Percentiles rank a stretch among this genome's conserved stretches.
These are phyloP conservation scores for Cytospora paraplurivora DNA, from an alignment of 2,329 filamentous ascomycete species.

Conservation along the genomic window DNA sequence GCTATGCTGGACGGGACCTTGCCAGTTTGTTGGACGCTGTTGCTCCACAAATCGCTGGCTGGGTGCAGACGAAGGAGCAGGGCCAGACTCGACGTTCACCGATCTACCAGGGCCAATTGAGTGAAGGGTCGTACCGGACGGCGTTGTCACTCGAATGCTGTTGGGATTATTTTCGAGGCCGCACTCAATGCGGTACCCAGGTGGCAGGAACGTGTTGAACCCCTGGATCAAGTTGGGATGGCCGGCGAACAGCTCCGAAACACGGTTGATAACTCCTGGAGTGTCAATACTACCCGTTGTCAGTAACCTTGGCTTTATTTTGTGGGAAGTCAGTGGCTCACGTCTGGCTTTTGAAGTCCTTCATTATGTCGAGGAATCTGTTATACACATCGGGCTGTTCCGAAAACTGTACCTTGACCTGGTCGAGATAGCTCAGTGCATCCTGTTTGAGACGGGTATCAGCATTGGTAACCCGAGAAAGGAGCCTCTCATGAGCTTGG, in stretches of 20 bases:
- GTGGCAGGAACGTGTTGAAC: slow-evolving; percentile 96
- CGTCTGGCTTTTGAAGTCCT: slow-evolving; percentile 98
- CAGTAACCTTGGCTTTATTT: slow-evolving; percentile 23
- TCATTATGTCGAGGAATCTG: slow-evolving; percentile 97
- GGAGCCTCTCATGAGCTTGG: slow-evolving; percentile 17
- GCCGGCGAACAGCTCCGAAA: slow-evolving; percentile 92
- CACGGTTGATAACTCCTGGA: slow-evolving; percentile 93
- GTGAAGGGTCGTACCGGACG: slow-evolving; percentile 94
- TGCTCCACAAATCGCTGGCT: slow-evolving; percentile 51
- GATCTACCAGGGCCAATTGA: slow-evolving; percentile 67
- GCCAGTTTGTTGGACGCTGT: slow-evolving; percentile 54
- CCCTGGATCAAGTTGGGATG: slow-evolving; percentile 95
- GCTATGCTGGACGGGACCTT: slow-evolving; percentile 56
- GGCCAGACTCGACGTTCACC: slow-evolving; percentile 47
- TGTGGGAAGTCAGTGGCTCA: slow-evolving; percentile 48
- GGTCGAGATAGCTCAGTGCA: slow-evolving; percentile 93
- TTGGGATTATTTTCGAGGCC: slow-evolving; percentile 92
- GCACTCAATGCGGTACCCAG: slow-evolving; percentile 95
- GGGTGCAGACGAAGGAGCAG: slow-evolving; percentile 40
- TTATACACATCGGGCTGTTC: slow-evolving; percentile 98
- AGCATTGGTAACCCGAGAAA: slow-evolving; percentile 29
- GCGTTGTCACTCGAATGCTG: slow-evolving; percentile 93
- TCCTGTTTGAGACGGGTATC: slow-evolving; percentile 45
- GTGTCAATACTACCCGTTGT: slow-evolving; percentile 76
- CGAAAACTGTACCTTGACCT: slow-evolving; percentile 97